Base-by-base conservation (phyloP, 306 rosid genomes). In the Pterocarpus macrocarpus region DNA sequence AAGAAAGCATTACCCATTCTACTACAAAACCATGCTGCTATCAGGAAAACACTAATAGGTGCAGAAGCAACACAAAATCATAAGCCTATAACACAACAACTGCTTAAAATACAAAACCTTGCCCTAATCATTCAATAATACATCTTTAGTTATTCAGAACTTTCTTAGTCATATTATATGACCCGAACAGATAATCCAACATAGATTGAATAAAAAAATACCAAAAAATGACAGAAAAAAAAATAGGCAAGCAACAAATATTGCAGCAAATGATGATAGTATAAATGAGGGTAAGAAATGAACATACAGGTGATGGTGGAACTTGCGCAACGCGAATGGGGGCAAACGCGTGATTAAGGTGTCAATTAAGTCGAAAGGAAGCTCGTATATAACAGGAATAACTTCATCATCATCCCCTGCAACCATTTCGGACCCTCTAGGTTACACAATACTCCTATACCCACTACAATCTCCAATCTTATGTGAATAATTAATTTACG, bases 361-460 rank as follows among this genome's bases (percentile, higher is more conserved):
- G 72, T 91, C 80, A 17, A 92, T 49, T 38, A 95, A 78, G 62
- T 92, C 38, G 44, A 73, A 49, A 3, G 94, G 94, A 70, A 95
- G 89, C 34, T 84, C 85, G 47, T 76, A 52, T 10, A 89, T 17
- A 61, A 50, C 86, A 2, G 81, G 77, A n/a, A 87, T 72, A 76
- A 84, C 67, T 22, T 4, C 8, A 53, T 77, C 92, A 84, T 83
- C 87, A 30, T 86, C 90, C 3, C 90, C 98, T 89, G 84, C 63
- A 78, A 81, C 41, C 16, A 38, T 81, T 59, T 59, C 5, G 58
- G 12, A 69, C 36, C 3, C 22, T 2, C 3, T 63, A 63, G 58
- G 67, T 81, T 36, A 77, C 32, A 82, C n/a, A 8, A 22, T 10
- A 43, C 8, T 58, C 17, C 34, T 49, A 41, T 6, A 33, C 36